Evolutionary conservation across 2,329 filamentous ascomycete genomes (phyloP).

Genomic region (Arthrocladium fulminans): DNA sequence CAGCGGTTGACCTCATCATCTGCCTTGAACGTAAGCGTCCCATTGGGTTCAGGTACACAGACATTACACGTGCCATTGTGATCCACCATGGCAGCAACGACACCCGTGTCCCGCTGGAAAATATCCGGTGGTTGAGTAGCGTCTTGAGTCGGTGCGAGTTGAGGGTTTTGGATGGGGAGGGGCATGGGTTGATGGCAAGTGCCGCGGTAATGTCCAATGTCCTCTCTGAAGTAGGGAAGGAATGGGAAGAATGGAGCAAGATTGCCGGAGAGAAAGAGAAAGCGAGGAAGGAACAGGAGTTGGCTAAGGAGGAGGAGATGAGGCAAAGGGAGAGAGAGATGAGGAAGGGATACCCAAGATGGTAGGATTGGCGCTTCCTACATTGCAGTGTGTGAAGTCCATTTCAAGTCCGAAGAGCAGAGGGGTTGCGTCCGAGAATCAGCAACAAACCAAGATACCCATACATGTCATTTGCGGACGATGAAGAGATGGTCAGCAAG

Average conservation of each 20-base stretch:
- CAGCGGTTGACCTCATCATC: constrained; percentile 83
- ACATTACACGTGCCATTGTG: constrained; percentile 82
- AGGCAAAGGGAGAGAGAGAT: constrained; percentile 1
- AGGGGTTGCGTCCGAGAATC: too few species aligned
- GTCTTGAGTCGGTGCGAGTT: constrained; percentile 92
- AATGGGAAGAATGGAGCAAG: constrained; percentile 83
- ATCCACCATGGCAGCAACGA: constrained; percentile 92
- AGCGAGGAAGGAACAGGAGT: constrained; percentile 14
- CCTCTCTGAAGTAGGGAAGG: constrained; percentile 85
- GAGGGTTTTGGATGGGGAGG: constrained; percentile 78
- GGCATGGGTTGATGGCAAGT: constrained; percentile 92
- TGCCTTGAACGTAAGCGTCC: constrained; percentile 84
- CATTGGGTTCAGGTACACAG: constrained; percentile 93
- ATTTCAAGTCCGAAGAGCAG: too few species aligned
- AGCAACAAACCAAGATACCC: too few species aligned
- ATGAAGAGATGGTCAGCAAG: not conserved
- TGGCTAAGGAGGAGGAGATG: not conserved
- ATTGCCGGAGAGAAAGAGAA: constrained; percentile 41
- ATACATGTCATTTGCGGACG: not conserved
- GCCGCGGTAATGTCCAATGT: constrained; percentile 87
- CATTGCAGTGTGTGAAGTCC: too few species aligned
- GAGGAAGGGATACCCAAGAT: constrained; percentile 5
- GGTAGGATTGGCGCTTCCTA: not conserved
- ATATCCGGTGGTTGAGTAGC: constrained; percentile 88
- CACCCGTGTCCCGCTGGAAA: constrained; percentile 85